Base-by-base conservation (phyloP, 208 protist genomes). In the Porcisia deanei region DNA sequence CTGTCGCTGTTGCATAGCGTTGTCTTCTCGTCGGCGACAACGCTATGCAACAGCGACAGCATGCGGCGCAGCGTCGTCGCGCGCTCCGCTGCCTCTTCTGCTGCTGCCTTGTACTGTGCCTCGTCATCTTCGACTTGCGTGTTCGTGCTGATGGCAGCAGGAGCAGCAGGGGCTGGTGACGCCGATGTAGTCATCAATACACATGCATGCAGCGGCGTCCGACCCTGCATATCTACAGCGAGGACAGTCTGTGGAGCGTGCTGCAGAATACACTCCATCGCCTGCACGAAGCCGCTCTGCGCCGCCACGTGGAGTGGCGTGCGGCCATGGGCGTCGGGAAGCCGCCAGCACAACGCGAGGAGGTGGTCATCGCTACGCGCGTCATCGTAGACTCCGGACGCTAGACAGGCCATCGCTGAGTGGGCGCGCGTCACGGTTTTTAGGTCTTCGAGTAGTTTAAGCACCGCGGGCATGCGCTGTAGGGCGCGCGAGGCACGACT, bases 261-360 rank as follows among this genome's bases (percentile, higher is more conserved):
- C 22, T 63, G 34, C 9, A 91, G 65, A 20, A 95, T 65, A 4
- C 84, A 47, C 57, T 41, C 53, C 47, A 91, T 82, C 25, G 88
- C 88, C 10, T 72, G 83, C 1, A 76, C 64, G 60, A 85, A 91
- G 69, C 83, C 82, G n/a, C 85, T 75, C 30, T 80, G 61, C 49
- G 87, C 91, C 1, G 91, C 91, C 37, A 73, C 77, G 77, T 95
- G 91, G 65, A 95, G 68, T 37, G 91, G 84, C 20, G 82, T 80
- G 18, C 88, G 82, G 18, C 91, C 91, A 1, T 85, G 63, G 14
- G 72, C 70, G 58, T 94, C 88, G 22, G 79, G 57, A 37, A 87
- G 59, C 5, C 79, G 47, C 71, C 78, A 82, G 41, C 78, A 73
- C 66, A 88, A 68, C 30, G 57, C 34, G 8, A 74, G 60, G 37